Conservation (phyloP, 192 early-diverging fungal species). For the Borealophlyctis nickersoniae region DNA sequence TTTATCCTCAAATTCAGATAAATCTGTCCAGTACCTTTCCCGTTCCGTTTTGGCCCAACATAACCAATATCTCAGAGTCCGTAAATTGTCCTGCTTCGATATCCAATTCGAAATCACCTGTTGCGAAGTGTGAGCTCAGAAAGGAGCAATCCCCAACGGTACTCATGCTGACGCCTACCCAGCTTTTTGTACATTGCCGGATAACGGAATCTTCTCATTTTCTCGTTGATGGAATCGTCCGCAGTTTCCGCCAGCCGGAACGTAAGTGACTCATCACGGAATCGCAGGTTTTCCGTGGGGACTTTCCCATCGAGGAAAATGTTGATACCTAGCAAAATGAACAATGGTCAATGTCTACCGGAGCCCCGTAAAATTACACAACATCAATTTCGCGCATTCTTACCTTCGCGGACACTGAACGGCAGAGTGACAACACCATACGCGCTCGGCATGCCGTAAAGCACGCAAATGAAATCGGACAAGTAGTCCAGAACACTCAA, state of each 20-base stretch:
- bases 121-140: too few relatives aligned
- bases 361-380: neutral
- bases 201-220: slow-evolving; percentile 76
- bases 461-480: slow-evolving; percentile 96
- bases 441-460: slow-evolving; percentile 94
- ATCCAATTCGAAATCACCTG: slow-evolving; percentile 77
- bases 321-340: slow-evolving; percentile 86
- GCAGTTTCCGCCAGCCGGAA: slow-evolving; percentile 92
- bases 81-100: slow-evolving; percentile 83
- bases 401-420: slow-evolving; percentile 93
- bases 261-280: slow-evolving; percentile 91
- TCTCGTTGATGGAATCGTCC: slow-evolving; percentile 67
- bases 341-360: neutral
- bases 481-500: slow-evolving; percentile 95
- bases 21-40: slow-evolving; percentile 5
- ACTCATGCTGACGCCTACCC: slow-evolving; percentile 14
- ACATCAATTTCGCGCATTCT: too few relatives aligned
- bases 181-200: slow-evolving; percentile 84
- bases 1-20: neutral
- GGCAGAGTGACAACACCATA: slow-evolving; percentile 98
- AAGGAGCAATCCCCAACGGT: slow-evolving; percentile 3
- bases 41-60: slow-evolving; percentile 90
- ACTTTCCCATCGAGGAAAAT: slow-evolving; percentile 96
- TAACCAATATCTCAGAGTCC: slow-evolving; percentile 96
- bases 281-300: slow-evolving; percentile 97